Evolutionary conservation across 2,329 filamentous ascomycete genomes (phyloP).

Genomic region (Cryphonectria japonica): DNA sequence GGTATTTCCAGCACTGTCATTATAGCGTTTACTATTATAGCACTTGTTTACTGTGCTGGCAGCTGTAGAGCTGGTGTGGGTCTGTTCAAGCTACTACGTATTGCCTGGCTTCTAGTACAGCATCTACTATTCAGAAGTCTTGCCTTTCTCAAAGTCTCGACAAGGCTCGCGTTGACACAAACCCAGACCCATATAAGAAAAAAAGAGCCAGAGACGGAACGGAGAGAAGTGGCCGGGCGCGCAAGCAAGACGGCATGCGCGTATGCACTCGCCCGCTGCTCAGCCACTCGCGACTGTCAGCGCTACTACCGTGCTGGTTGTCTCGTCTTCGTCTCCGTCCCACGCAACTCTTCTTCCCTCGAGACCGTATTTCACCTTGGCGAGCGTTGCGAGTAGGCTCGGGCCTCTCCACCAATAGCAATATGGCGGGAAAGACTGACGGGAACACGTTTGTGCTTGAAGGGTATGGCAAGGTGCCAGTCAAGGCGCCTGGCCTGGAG

Average conservation of each 20-base stretch:
- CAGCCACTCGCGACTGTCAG: background rate
- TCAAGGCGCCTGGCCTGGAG: conserved; percentile 51
- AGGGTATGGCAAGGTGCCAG: conserved; percentile 41
- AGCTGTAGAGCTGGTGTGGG: background rate
- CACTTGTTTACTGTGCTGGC: no score
- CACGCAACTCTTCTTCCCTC: background rate
- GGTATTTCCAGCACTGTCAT: background rate
- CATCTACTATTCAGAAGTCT: background rate
- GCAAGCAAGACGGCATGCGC: background rate
- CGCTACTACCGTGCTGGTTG: background rate
- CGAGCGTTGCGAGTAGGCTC: background rate
- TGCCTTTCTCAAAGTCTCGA: background rate
- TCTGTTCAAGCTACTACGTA: background rate
- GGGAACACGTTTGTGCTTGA: conserved; percentile 43
- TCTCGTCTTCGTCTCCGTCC: background rate
- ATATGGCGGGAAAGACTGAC: background rate
- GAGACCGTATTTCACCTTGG: background rate
- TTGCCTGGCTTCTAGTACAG: no score
- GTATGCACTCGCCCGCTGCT: background rate
- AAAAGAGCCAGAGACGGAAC: background rate
- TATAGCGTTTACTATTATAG: background rate
- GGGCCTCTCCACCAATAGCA: background rate
- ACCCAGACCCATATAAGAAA: background rate
- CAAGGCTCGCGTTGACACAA: background rate
- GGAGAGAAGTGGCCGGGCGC: no score